Evolutionary conservation across 345 rosid species (phyloP).

Genomic region (Brassica incana): DNA sequence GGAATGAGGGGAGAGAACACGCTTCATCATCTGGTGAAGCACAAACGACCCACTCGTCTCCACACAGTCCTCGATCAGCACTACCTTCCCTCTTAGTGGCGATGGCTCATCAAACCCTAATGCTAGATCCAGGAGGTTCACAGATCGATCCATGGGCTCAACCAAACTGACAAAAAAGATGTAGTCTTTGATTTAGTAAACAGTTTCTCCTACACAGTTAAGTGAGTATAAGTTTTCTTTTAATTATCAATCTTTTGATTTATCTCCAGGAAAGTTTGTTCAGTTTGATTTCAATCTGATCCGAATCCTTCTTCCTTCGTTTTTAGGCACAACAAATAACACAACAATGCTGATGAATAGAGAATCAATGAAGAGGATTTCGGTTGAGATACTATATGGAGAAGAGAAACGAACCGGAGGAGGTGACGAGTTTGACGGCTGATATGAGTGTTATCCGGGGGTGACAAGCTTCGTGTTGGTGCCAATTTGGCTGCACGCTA

Average conservation of each 20-base stretch:
- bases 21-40: conserved; percentile 81
- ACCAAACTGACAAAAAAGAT: neutral
- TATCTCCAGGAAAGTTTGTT: neutral
- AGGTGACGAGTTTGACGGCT: neutral
- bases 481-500: neutral
- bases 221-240: too few relatives aligned
- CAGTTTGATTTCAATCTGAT: neutral
- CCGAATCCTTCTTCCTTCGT: neutral
- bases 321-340: too few relatives aligned
- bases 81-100: conserved; percentile 53
- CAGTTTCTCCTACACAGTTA: too few relatives aligned
- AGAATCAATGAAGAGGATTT: neutral
- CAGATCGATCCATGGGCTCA: conserved; percentile 44
- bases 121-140: conserved; percentile 68
- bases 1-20: conserved; percentile 54
- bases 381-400: neutral
- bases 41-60: conserved; percentile 81
- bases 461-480: neutral
- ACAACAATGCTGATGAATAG: neutral
- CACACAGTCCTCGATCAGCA: conserved; percentile 73
- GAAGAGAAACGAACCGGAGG: neutral
- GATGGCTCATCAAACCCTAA: conserved; percentile 57
- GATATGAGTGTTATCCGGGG: neutral
- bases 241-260: too few relatives aligned
- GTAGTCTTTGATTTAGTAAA: too few relatives aligned